Percentiles rank a stretch among this genome's conserved stretches.
These are phyloP conservation scores for Myrmaecium sp. DNA, from an alignment of 2,329 filamentous ascomycete species.

Conservation along the genomic window DNA sequence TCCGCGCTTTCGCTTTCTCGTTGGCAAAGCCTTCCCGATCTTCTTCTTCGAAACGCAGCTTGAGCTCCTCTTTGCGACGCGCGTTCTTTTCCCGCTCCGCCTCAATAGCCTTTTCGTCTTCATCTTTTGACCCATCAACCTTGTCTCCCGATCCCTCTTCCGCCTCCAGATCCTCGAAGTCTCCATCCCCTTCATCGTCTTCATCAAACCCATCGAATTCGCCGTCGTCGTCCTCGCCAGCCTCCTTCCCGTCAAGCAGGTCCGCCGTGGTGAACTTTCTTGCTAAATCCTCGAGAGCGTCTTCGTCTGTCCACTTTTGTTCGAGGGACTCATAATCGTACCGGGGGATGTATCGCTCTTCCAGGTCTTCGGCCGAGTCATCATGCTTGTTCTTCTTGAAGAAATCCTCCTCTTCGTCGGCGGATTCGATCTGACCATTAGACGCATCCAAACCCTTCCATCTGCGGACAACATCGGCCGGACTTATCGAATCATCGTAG, in stretches of 20 bases:
- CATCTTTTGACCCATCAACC: no score
- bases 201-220: slow-evolving; percentile 36
- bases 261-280: slow-evolving; percentile 58
- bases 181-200: slow-evolving; percentile 40
- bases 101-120: slow-evolving; percentile 45
- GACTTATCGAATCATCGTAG: slow-evolving; percentile 67
- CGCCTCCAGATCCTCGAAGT: slow-evolving; percentile 67
- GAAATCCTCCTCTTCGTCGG: slow-evolving; percentile 48
- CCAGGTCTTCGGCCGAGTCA: slow-evolving; percentile 31
- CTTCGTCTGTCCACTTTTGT: slow-evolving; percentile 67
- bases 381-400: slow-evolving; percentile 39
- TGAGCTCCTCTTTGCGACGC: slow-evolving; percentile 82
- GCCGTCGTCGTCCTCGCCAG: slow-evolving; percentile 35
- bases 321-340: slow-evolving; percentile 71
- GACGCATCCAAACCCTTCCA: slow-evolving; percentile 57
- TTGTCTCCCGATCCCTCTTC: no score
- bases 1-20: slow-evolving; percentile 62
- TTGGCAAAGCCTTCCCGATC: slow-evolving; percentile 92
- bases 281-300: slow-evolving; percentile 59
- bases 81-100: slow-evolving; percentile 85
- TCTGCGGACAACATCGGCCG: slow-evolving; percentile 55
- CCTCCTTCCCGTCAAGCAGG: slow-evolving; percentile 27
- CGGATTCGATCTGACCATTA: slow-evolving; percentile 36
- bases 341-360: slow-evolving; percentile 63
- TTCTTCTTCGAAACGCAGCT: slow-evolving; percentile 89